Percentiles rank a stretch among this genome's conserved stretches.
These are phyloP conservation scores for Stachybotrys echinatus DNA, from an alignment of 2,329 filamentous ascomycete species.

Conservation along the genomic window DNA sequence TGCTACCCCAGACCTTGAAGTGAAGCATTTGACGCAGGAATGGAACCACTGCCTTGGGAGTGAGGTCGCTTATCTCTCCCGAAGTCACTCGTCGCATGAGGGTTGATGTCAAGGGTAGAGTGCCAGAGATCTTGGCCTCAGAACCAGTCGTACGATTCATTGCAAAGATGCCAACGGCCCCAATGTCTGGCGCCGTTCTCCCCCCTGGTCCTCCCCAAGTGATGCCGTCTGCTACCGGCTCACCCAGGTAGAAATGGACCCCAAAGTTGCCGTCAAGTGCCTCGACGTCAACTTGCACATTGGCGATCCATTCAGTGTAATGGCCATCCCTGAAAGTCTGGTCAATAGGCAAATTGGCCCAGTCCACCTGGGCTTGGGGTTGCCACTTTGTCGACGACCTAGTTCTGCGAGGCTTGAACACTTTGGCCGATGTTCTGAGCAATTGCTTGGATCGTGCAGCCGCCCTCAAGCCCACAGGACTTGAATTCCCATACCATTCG, in stretches of 20 bases:
- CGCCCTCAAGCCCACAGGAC: conserved; percentile 15
- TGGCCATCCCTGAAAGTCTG: conserved; percentile 29
- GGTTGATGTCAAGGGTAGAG: conserved; percentile 45
- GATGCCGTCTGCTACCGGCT: conserved; percentile 34
- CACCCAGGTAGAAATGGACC: conserved; percentile 64
- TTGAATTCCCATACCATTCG: conserved; percentile 30
- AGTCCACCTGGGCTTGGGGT: not conserved
- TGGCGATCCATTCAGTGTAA: conserved; percentile 64
- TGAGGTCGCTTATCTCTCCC: conserved; percentile 30
- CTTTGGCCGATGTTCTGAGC: not conserved
- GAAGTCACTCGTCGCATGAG: conserved; percentile 36
- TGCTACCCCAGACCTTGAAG: conserved; percentile 21
- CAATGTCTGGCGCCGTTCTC: conserved; percentile 49
- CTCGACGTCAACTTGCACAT: conserved; percentile 56
- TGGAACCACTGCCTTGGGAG: conserved; percentile 27
- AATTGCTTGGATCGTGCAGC: conserved; percentile 1
- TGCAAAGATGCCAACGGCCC: conserved; percentile 54
- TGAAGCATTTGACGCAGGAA: conserved; percentile 35
- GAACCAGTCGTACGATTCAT: conserved; percentile 28
- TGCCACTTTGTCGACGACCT: not conserved
- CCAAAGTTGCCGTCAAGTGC: conserved; percentile 55
- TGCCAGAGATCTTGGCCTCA: conserved; percentile 36
- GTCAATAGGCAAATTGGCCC: not conserved
- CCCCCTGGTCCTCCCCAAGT: conserved; percentile 38
- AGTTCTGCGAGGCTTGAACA: not conserved